A percentile compares a stretch with the other conserved stretches of the same genome.
Conservation (phyloP, 106 monocot genomes). For the Triglochin maritima region DNA sequence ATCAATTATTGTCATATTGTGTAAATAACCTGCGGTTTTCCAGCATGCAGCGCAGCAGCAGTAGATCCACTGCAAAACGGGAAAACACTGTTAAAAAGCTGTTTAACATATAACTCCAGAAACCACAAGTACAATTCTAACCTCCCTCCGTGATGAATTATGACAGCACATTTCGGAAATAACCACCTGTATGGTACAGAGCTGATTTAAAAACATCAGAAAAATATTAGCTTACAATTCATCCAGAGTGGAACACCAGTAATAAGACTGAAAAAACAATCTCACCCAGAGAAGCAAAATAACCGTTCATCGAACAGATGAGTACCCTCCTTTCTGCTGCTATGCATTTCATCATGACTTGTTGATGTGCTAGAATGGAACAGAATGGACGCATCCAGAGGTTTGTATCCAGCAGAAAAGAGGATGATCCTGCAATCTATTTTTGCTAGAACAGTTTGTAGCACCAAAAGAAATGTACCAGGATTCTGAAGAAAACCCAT, state of each 20-base stretch:
- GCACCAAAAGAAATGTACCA: constrained; percentile 54
- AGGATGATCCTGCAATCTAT: constrained; percentile 49
- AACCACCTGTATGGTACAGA: constrained; percentile 71
- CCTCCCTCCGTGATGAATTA: constrained; percentile 96
- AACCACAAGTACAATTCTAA: constrained; percentile 9
- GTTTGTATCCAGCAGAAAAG: constrained; percentile 62
- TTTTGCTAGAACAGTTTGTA: constrained; percentile 52
- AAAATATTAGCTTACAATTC: too few relatives aligned
- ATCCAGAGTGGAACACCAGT: background rate
- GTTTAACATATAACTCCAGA: background rate
- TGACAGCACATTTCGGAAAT: constrained; percentile 65
- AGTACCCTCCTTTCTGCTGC: constrained; percentile 7
- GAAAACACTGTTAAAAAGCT: too few relatives aligned
- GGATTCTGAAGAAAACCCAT: constrained; percentile 90
- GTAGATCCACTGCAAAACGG: constrained; percentile 63
- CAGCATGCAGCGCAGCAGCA: constrained; percentile 83
- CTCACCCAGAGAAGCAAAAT: constrained; percentile 87
- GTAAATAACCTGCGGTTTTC: constrained; percentile 61
- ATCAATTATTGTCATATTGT: background rate
- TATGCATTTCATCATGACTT: constrained; percentile 6
- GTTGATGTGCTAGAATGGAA: constrained; percentile 16
- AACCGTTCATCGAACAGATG: constrained; percentile 48
- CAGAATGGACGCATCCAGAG: constrained; percentile 53
- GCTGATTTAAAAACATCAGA: constrained; percentile 25
- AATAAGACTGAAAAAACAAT: background rate